Conservation (phyloP, 805 yeast genomes). For the Ogataea ramenticola region DNA sequence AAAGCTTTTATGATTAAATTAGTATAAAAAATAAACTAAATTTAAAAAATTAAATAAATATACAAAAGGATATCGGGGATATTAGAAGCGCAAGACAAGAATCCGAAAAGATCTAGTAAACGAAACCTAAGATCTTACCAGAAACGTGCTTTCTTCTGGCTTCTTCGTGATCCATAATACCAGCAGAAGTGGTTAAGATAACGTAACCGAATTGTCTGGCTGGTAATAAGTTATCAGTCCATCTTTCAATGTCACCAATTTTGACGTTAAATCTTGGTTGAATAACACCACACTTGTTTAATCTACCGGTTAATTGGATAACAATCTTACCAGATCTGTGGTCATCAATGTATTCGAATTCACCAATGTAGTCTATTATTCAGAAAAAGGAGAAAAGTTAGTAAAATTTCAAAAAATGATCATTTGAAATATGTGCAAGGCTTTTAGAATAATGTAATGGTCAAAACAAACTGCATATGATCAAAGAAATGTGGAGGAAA, state of each 20-base stretch:
- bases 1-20: too few relatives aligned
- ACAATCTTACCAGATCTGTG: slow-evolving; percentile 99
- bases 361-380: slow-evolving; percentile 74
- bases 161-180: slow-evolving; percentile 99
- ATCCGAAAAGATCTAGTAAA: slow-evolving; percentile 65
- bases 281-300: slow-evolving; percentile 98
- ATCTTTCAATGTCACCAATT: slow-evolving; percentile 92
- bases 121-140: slow-evolving; percentile 98
- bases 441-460: too few relatives aligned
- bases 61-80: background rate
- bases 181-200: slow-evolving; percentile 97
- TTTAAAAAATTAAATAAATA: background rate
- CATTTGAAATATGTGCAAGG: too few relatives aligned
- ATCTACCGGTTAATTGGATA: slow-evolving; percentile 95
- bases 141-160: slow-evolving; percentile 99
- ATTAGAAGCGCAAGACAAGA: slow-evolving; percentile 1
- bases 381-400: slow-evolving; percentile 29
- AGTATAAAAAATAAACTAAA: too few relatives aligned
- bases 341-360: slow-evolving; percentile 97
- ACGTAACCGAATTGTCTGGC: slow-evolving; percentile 99
- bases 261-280: slow-evolving; percentile 98
- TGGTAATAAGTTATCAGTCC: slow-evolving; percentile 98
- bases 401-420: background rate
- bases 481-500: slow-evolving; percentile 47
- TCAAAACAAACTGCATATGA: too few relatives aligned